Base-by-base conservation (phyloP, 139 green algal genomes). In the Chlorella sp. region DNA sequence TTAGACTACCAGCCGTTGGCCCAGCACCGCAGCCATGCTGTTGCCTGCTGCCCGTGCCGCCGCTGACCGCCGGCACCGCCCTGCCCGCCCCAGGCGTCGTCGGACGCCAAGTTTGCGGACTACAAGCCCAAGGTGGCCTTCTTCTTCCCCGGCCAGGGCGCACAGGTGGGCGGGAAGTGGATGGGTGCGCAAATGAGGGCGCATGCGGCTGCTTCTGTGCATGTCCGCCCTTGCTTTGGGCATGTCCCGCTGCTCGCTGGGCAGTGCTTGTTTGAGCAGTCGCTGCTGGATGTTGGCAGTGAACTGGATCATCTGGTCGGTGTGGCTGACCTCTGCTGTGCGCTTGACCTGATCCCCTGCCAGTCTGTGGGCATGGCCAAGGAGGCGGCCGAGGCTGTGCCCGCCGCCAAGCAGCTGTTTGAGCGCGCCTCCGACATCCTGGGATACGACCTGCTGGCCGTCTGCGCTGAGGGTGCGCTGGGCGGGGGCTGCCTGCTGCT, bases 91-190 rank as follows among this genome's bases (percentile, higher is more conserved):
- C 81, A 86, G 81, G 81, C 79, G 60, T 64, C 51, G 26, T 72
- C 88, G 8, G 95, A 98, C 84, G 89, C 88, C 56, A 93, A 94
- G 82, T 98, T 99, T 89, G 93, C 90, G 0, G 89, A 94, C 77
- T 98, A 98, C 91, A 95, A 92, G 82, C 93, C 95, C 56, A 96
- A 87, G 24, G 90, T 90, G 0, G 97, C 97, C 17, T 98, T 98
- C 75, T 93, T 99, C 82, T 99, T 99, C 89, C 97, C 97, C 22
- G 97, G 97, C 34, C 96, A 98, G 87, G 95, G 96, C 41, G 95
- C 95, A 24, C 24, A 92, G 94, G 87, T 84, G 73, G 56, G 92
- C 95, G 93, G 88, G 95, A 83, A 96, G 96, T n/a, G 94, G 90
- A 92, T 41, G 94, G 96, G 90, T 90, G 92, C 11, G 40, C 2